Conservation (phyloP, 768 basidiomycete species). For the Clavaria fumosa region DNA sequence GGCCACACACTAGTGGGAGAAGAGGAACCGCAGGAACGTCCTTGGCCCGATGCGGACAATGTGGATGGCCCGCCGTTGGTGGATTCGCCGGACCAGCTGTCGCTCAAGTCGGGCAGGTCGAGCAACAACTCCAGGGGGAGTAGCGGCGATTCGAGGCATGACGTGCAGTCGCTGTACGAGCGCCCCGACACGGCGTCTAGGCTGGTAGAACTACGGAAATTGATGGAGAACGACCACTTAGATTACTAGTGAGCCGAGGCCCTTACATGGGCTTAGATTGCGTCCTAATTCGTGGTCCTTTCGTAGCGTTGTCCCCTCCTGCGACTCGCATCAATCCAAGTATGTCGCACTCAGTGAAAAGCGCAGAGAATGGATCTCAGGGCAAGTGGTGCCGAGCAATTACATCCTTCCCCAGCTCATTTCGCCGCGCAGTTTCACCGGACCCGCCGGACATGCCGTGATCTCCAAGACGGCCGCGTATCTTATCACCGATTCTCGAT, state of each 20-base stretch:
- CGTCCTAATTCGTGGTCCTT: conserved; percentile 7
- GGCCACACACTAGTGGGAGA: conserved; percentile 17
- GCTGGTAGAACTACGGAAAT: conserved; percentile 42
- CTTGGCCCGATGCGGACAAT: conserved; percentile 7
- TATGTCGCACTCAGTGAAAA: conserved; percentile 66
- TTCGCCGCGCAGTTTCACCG: conserved; percentile 47
- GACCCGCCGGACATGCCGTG: conserved; percentile 57
- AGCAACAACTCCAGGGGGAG: conserved; percentile 35
- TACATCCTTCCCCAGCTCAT: conserved; percentile 1
- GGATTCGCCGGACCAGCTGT: too few relatives aligned
- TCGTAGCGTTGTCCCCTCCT: conserved; percentile 55
- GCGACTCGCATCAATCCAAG: conserved; percentile 76
- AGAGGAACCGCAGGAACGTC: conserved; percentile 7
- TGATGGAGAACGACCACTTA: conserved; percentile 52
- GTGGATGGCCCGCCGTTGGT: conserved; percentile 8
- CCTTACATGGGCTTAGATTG: not conserved
- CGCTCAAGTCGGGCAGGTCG: conserved; percentile 20
- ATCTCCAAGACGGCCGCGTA: conserved; percentile 54
- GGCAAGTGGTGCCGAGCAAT: conserved; percentile 28
- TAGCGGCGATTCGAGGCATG: conserved; percentile 43
- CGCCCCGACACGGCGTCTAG: conserved; percentile 51
- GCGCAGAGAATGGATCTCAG: conserved; percentile 63
- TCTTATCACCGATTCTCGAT: conserved; percentile 66
- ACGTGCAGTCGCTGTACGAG: conserved; percentile 30
- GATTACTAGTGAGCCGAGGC: conserved; percentile 77